phyloP scores from a whole-genome alignment of 2,329 filamentous ascomycete genomes.

The Polytolypa hystricis region DNA sequence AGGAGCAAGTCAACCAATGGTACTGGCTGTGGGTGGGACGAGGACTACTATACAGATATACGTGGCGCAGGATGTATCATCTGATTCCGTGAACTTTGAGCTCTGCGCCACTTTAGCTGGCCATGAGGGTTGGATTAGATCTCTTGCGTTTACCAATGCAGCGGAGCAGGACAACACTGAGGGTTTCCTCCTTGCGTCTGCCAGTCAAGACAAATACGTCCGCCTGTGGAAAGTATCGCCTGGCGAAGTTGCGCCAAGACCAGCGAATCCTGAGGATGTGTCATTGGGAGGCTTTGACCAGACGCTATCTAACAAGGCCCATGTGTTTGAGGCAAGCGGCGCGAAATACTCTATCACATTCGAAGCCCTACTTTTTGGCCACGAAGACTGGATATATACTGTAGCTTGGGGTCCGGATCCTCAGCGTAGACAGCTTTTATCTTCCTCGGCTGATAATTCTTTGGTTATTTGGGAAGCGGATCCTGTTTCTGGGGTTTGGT shows the following conservation, averaged over 20 bases:
- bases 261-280: constrained; percentile 28
- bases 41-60: constrained; percentile 72
- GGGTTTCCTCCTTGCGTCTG: constrained; percentile 77
- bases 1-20: constrained; percentile 33
- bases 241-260: constrained; percentile 52
- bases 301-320: constrained; percentile 79
- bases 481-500: constrained; percentile 73
- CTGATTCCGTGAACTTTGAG: constrained; percentile 43
- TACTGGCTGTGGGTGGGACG: constrained; percentile 80
- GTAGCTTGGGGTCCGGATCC: constrained; percentile 56
- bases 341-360: constrained; percentile 74
- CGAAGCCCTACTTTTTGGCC: constrained; percentile 82
- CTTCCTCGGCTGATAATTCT: constrained; percentile 90
- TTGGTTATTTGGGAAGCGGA: constrained; percentile 89
- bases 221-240: constrained; percentile 79
- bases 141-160: constrained; percentile 58
- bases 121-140: constrained; percentile 91
- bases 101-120: constrained; percentile 69
- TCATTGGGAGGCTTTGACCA: constrained; percentile 42
- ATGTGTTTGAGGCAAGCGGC: constrained; percentile 54
- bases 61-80: constrained; percentile 39
- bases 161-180: constrained; percentile 45
- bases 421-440: constrained; percentile 60
- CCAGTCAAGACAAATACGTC: constrained; percentile 95
- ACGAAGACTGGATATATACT: constrained; percentile 98